Percentiles rank a stretch among this genome's conserved stretches.
Conservation (phyloP, 1,284 basidiomycete species). For the Ustilago trichophora region DNA sequence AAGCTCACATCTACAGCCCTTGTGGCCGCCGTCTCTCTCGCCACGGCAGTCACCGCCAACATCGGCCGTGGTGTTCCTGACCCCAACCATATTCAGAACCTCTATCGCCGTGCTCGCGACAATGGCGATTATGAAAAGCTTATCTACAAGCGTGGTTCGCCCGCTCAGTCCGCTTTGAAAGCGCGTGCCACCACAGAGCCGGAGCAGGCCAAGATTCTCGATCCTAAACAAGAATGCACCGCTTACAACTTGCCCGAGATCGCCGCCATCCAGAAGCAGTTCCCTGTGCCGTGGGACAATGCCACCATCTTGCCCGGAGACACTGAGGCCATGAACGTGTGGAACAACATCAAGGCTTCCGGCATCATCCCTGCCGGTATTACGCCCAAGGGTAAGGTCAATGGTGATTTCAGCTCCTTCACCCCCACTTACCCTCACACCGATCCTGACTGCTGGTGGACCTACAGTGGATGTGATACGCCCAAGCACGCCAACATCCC, state of each 20-base stretch:
- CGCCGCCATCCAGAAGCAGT: constrained; percentile 32
- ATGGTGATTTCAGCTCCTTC: constrained; percentile 35
- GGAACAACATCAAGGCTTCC: constrained; percentile 59
- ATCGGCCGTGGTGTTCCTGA: constrained; percentile 55
- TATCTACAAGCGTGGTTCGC: constrained; percentile 37
- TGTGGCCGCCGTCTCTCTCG: constrained; percentile 35
- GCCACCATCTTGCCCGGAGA: constrained; percentile 67
- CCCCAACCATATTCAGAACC: constrained; percentile 30
- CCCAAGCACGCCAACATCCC: constrained; percentile 62
- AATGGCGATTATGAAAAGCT: constrained; percentile 46
- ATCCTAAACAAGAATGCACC: constrained; percentile 47
- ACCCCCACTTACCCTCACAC: constrained; percentile 38
- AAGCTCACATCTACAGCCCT: constrained; percentile 41
- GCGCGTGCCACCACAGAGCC: constrained; percentile 46
- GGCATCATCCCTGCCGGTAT: constrained; percentile 65
- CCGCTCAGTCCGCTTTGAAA: constrained; percentile 18
- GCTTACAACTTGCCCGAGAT: constrained; percentile 54
- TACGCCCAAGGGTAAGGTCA: constrained; percentile 63
- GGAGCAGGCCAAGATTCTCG: constrained; percentile 37
- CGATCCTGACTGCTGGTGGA: constrained; percentile 65
- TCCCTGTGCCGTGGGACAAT: constrained; percentile 65
- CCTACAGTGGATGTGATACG: constrained; percentile 52
- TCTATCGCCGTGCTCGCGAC: constrained; percentile 40
- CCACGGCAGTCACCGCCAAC: constrained; percentile 39
- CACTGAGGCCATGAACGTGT: constrained; percentile 64